phyloP scores from a whole-genome alignment of 129 eudicot species.

The Pulicaria dysenterica region DNA sequence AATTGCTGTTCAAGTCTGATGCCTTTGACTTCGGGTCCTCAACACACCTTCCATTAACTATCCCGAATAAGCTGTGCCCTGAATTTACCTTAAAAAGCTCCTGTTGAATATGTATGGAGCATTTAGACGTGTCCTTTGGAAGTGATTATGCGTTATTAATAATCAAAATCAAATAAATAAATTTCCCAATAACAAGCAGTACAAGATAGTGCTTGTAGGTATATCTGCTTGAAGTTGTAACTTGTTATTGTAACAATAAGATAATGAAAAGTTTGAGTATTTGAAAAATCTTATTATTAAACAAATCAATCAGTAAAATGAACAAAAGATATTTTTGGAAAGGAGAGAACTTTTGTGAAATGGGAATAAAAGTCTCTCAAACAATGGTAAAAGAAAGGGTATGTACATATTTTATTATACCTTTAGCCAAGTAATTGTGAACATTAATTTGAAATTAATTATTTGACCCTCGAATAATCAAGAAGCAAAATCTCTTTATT shows the following conservation, averaged over 20 bases:
- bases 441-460: background rate
- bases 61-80: slow-evolving; percentile 77
- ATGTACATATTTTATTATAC: background rate
- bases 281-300: no score
- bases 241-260: background rate
- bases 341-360: background rate
- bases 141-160: no score
- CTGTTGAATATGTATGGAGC: slow-evolving; percentile 33
- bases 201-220: no score
- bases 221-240: no score
- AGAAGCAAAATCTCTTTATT: background rate
- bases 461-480: background rate
- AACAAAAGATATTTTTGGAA: no score
- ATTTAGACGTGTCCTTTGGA: no score
- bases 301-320: no score
- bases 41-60: slow-evolving; percentile 92
- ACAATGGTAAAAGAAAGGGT: background rate
- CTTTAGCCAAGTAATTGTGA: background rate
- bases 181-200: no score
- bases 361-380: background rate
- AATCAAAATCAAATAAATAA: no score
- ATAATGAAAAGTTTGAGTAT: background rate
- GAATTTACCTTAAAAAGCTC: slow-evolving; percentile 87
- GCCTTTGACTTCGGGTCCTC: slow-evolving; percentile 88
- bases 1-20: slow-evolving; percentile 70